These are phyloP conservation scores for Citrus hindsii DNA, from an alignment of 345 rosid genomes.

Conservation along the genomic window DNA sequence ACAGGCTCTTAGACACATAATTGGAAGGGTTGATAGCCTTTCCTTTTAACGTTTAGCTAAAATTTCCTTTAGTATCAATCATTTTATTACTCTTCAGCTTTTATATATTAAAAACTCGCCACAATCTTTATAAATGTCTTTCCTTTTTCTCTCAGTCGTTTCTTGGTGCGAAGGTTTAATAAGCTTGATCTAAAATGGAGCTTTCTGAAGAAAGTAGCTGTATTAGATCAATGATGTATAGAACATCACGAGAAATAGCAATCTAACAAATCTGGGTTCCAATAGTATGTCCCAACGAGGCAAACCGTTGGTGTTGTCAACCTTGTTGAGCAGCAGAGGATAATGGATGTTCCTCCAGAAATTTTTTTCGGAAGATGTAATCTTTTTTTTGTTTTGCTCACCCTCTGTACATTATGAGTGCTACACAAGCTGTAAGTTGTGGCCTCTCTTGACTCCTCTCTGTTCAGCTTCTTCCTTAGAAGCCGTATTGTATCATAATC, in stretches of 20 bases:
- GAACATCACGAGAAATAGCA: neutral
- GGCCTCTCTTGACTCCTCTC: neutral
- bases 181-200: neutral
- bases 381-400: neutral
- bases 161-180: conserved; percentile 19
- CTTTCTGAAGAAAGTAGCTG: neutral
- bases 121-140: neutral
- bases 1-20: neutral
- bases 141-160: conserved; percentile 16
- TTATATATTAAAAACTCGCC: neutral
- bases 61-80: neutral
- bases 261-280: neutral
- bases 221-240: neutral
- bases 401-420: neutral
- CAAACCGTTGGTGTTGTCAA: neutral
- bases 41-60: neutral
- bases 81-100: neutral
- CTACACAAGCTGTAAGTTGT: neutral
- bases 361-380: neutral
- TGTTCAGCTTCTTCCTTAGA: neutral
- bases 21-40: neutral
- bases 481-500: conserved; percentile 2
- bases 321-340: neutral
- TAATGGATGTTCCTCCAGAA: neutral
- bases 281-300: neutral